Evolutionary conservation across 2,329 filamentous ascomycete genomes (phyloP).

Genomic region (Botrytis elliptica): DNA sequence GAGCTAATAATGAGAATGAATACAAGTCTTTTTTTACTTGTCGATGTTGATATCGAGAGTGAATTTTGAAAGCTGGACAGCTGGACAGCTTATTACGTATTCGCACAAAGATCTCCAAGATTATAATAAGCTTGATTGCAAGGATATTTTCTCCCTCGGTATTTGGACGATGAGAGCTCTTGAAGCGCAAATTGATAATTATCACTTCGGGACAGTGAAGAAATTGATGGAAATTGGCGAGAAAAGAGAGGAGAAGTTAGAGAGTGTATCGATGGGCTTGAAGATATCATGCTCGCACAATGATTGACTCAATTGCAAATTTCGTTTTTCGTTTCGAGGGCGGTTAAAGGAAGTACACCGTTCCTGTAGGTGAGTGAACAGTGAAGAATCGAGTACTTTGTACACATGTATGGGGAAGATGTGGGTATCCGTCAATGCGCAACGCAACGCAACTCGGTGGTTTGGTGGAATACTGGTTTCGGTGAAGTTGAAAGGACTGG

Average conservation of each 20-base stretch:
- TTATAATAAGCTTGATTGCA: neutral
- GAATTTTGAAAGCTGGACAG: neutral
- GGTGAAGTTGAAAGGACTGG: neutral
- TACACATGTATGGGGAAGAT: conserved; percentile 5
- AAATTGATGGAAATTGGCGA: neutral
- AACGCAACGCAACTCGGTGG: neutral
- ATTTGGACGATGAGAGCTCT: neutral
- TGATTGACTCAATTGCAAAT: conserved; percentile 23
- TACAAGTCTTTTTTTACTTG: neutral
- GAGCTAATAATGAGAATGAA: neutral
- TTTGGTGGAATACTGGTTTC: neutral
- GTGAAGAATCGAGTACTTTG: neutral
- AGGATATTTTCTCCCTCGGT: neutral
- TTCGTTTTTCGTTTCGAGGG: neutral
- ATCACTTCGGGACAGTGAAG: neutral
- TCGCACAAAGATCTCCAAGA: neutral
- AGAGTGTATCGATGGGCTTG: conserved; percentile 23
- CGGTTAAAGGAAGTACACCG: neutral
- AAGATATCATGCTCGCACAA: conserved; percentile 30
- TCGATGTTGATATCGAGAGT: neutral
- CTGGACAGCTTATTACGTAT: neutral
- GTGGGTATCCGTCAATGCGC: conserved; percentile 14
- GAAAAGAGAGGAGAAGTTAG: conserved; percentile 13
- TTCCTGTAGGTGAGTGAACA: neutral
- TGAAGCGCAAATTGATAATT: neutral